Base-by-base conservation (phyloP, 768 basidiomycete species). In the Lactarius hatsudake region DNA sequence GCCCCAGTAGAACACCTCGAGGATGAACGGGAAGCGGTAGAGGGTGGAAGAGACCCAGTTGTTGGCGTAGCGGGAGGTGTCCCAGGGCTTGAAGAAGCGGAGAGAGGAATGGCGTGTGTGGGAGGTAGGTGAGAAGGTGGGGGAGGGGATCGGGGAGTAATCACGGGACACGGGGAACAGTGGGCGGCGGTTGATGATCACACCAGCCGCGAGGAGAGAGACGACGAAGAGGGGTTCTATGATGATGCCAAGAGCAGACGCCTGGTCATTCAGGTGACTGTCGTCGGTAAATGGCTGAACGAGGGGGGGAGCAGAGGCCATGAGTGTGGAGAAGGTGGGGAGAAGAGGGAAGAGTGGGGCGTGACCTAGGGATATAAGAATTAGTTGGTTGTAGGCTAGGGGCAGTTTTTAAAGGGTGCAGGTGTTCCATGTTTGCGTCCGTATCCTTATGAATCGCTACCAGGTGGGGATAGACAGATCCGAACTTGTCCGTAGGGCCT, bases 1-100 rank as follows among this genome's bases (percentile, higher is more conserved):
- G n/a, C 54, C 60, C 65, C 65, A 66, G 54, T 66, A 66, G 5
- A 61, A 55, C 23, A 62, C 65, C 60, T 66, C 65, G 23, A 66
- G 53, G 13, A 66, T 20, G 48, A 66, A 66, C n/a, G 65, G 65
- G 42, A 38, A 66, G 38, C 55, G 55, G 51, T 28, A 56, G 28
- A 62, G 30, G 15, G 61, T 56, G 34, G 58, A 28, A 7, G 60
- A 61, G 59, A 62, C 36, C 60, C 59, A 62, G 51, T 61, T 66
- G 60, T 66, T 28, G 18, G 60, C 60, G 51, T 43, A 66, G 60
- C 54, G 51, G 60, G 61, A 63, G n/a, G 53, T 66, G 40, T 66
- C 65, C 13, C 57, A 58, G 34, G 61, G 61, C 26, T 45, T 62
- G 20, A 62, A 62, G 61, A 23, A 26, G 6, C 54, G 53, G 26